A percentile compares a stretch with the other conserved stretches of the same genome.
phyloP scores from a whole-genome alignment of 345 rosid species.

The sweet orange (Citrus sinensis) region DNA sequence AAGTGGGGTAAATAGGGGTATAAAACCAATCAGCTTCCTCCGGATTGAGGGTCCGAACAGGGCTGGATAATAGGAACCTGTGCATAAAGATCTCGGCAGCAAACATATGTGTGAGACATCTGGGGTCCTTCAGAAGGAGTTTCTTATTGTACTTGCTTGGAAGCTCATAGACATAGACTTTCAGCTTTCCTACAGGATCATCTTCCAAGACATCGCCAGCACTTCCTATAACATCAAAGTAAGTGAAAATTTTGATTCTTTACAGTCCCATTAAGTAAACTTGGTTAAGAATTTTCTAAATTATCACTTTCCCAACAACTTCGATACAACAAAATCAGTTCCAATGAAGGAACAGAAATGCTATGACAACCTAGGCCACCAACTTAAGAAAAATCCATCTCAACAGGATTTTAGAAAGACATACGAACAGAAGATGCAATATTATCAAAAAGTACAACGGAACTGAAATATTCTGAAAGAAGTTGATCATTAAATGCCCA shows the following conservation, averaged over 20 bases:
- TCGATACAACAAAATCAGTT: neutral
- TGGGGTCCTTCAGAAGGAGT: conserved; percentile 83
- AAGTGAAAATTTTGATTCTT: neutral
- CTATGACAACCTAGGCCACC: neutral
- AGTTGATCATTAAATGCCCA: neutral
- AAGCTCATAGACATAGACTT: conserved; percentile 85
- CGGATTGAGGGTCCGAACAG: conserved; percentile 83
- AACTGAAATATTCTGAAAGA: neutral
- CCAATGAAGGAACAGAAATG: neutral
- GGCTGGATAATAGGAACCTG: conserved; percentile 79
- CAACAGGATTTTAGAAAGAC: neutral
- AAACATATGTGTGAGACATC: conserved; percentile 96
- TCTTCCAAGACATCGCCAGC: conserved; percentile 98
- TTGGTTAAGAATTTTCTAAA: neutral
- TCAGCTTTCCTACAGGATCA: conserved; percentile 87
- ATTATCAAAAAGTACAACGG: neutral
- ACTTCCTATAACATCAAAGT: conserved; percentile 56
- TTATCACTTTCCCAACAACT: neutral
- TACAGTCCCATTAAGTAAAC: neutral
- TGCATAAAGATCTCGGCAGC: conserved; percentile 97
- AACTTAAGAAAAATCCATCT: neutral
- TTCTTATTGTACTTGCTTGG: conserved; percentile 96
- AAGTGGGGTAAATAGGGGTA: conserved; percentile 81
- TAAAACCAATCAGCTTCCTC: conserved; percentile 98
- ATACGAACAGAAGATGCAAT: neutral